Evolutionary conservation across 2,329 filamentous ascomycete species (phyloP), one percentile per base, ranked within the genome.

Genomic region (Aureobasidium sp.): DNA sequence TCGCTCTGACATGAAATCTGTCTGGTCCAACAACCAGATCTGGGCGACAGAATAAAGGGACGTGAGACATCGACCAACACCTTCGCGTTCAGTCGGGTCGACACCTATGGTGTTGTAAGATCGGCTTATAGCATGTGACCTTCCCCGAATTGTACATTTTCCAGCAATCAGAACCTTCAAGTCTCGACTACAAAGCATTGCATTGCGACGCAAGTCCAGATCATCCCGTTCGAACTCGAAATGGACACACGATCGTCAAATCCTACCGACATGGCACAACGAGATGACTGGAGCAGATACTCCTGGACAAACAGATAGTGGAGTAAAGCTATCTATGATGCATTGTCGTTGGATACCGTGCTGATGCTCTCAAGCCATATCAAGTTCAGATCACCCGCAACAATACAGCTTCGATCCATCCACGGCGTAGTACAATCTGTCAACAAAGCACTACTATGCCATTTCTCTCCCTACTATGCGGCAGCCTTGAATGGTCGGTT

Each of bases 381-480:
- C 20, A 37, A 27, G n/a, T 20, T 1, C 10, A 36, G 2, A 37
- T 32, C 57, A 15, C 9, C 23, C 46, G 36, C 20, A 1, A 51
- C 23, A 2, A 41, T 60, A 27, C 20, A 51, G 10, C 46, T 60
- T 23, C 46, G 46, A 9, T 60, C 57, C 5, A 6, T 17, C 2
- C 5, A 50, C 5, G 46, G 46, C n/a, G 15, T 17, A 2, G 13
- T 34, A 1, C 32, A 39, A 41, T n/a, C 37, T 12, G 26, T 53
- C 26, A 37, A 61, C 58, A 61, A 52, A 26, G 48, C 23, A 27
- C 39, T 61, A 8, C 58, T 61, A 9, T 61, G 58, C 48, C 47
- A 53, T 34, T 61, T 36, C 26, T 61, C 47, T 20, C 10, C 36
- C 10, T 61, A 61, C 47, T 61, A 51, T 12, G 12, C 15, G 17